Evolutionary conservation across 768 basidiomycete species (phyloP).

Genomic region (Russula vinacea): DNA sequence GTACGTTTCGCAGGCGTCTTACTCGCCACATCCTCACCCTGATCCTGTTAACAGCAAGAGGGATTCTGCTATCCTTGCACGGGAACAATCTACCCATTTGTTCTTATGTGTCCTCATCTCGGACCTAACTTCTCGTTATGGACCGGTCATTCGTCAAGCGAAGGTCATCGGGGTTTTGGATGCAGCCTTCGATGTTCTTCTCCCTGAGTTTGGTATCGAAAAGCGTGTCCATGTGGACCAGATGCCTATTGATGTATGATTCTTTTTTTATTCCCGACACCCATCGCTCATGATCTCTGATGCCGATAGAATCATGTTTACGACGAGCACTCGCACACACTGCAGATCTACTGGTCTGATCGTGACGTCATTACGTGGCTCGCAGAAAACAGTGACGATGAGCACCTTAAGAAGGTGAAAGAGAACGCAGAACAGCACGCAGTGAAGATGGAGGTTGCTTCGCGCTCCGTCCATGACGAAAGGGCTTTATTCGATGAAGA

Average conservation of each 20-base stretch:
- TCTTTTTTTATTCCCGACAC: not conserved
- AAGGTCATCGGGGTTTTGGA: constrained; percentile 95
- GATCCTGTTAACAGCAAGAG: constrained; percentile 57
- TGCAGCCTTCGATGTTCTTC: constrained; percentile 93
- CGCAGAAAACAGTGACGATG: constrained; percentile 93
- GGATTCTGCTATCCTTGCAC: constrained; percentile 86
- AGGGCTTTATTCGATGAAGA: constrained; percentile 87
- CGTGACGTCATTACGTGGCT: constrained; percentile 94
- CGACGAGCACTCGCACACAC: constrained; percentile 88
- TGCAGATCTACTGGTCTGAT: constrained; percentile 95
- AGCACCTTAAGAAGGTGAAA: constrained; percentile 92
- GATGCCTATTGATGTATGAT: constrained; percentile 92
- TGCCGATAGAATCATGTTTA: constrained; percentile 80
- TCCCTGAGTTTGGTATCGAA: constrained; percentile 97
- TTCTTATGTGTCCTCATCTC: constrained; percentile 93
- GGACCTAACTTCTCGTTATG: constrained; percentile 91
- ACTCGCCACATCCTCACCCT: not conserved
- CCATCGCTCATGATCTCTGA: not conserved
- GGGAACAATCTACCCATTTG: constrained; percentile 94
- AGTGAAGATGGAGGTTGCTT: constrained; percentile 85
- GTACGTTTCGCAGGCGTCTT: constrained; percentile 44
- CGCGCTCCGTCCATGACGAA: constrained; percentile 83
- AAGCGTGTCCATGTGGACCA: constrained; percentile 98
- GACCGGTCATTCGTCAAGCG: constrained; percentile 93
- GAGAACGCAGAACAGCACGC: constrained; percentile 90